Evolutionary conservation across 805 yeast species (phyloP), one percentile per base, ranked within the genome.

Genomic region (Hanseniaspora guilliermondii): DNA sequence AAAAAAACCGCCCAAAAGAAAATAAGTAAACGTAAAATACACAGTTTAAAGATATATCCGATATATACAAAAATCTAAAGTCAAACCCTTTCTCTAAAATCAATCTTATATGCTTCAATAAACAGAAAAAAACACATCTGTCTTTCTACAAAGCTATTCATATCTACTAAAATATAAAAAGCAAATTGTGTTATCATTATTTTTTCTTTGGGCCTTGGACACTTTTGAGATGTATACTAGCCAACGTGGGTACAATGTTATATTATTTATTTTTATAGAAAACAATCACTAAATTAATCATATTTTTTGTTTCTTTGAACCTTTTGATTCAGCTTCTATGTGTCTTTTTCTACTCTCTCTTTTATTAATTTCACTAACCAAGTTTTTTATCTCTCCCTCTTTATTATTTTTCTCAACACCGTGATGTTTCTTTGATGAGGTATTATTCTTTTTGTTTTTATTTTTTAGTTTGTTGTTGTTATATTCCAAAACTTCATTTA

Each of bases 321-420:
- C 35, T n/a, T 42, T 24, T 3, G 36, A 12, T 9, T 38, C 19
- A 9, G 22, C 37, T 7, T 48, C 46, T n/a, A 27, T 5, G 19
- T 38, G 33, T 22, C 36, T 40, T 22, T 49, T 49, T 33, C n/a
- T 25, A 22, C 16, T 14, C 24, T 49, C 53, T 41, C 53, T 30
- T n/a, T 33, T 32, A 14, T 39, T 33, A 1, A 49, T 22, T 22
- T 49, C 53, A 9, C 35, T 40, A 19, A 33, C 33, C n/a, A 50
- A 21, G 5, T 50, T 32, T 19, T 41, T 42, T 4, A 38, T 45
- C 14, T 50, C 48, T 17, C 38, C 21, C n/a, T 39, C 35, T 25
- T 35, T n/a, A 12, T 22, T 14, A 24, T 22, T n/a, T 33, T 14
- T 8, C 6, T 44, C 44, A 16, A 6, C 40, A 14, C 17, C 22